These are phyloP conservation scores for Claviceps maximensis DNA, from an alignment of 2,329 filamentous ascomycete species.

Conservation along the genomic window DNA sequence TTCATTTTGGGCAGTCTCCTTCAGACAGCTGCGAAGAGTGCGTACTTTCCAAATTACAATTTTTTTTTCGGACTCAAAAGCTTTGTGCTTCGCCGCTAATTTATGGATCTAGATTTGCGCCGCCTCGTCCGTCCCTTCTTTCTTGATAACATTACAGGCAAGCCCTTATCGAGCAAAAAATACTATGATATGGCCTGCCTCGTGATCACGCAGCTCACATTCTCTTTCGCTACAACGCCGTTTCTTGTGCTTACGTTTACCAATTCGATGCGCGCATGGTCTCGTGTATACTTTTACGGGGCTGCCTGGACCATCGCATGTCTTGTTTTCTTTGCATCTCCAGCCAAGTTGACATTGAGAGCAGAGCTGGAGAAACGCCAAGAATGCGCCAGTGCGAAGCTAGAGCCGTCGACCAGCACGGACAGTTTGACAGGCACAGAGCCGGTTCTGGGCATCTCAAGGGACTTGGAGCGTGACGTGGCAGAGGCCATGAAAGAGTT, in stretches of 20 bases:
- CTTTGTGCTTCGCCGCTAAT: neutral
- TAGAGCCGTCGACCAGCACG: slow-evolving; percentile 39
- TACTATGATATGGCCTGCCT: slow-evolving; percentile 77
- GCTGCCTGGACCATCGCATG: slow-evolving; percentile 52
- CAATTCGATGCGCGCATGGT: slow-evolving; percentile 64
- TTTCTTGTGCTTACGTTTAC: slow-evolving; percentile 71
- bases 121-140: slow-evolving; percentile 88
- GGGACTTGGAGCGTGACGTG: slow-evolving; percentile 61
- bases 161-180: slow-evolving; percentile 56
- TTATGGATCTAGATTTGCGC: slow-evolving; percentile 54
- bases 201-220: slow-evolving; percentile 64
- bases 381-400: slow-evolving; percentile 28
- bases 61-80: neutral
- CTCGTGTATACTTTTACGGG: slow-evolving; percentile 78
- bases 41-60: slow-evolving; percentile 20
- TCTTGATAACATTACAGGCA: slow-evolving; percentile 60
- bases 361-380: slow-evolving; percentile 46
- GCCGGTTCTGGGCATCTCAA: slow-evolving; percentile 64
- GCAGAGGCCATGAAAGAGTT: slow-evolving; percentile 69
- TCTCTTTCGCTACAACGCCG: slow-evolving; percentile 71
- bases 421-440: slow-evolving; percentile 43
- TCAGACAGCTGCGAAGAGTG: slow-evolving; percentile 90
- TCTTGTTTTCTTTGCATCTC: slow-evolving; percentile 67
- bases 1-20: slow-evolving; percentile 85
- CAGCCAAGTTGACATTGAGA: slow-evolving; percentile 50